Evolutionary conservation across 2,329 filamentous ascomycete species (phyloP), one percentile per base, ranked within the genome.

Genomic region (Colletotrichum godetiae): DNA sequence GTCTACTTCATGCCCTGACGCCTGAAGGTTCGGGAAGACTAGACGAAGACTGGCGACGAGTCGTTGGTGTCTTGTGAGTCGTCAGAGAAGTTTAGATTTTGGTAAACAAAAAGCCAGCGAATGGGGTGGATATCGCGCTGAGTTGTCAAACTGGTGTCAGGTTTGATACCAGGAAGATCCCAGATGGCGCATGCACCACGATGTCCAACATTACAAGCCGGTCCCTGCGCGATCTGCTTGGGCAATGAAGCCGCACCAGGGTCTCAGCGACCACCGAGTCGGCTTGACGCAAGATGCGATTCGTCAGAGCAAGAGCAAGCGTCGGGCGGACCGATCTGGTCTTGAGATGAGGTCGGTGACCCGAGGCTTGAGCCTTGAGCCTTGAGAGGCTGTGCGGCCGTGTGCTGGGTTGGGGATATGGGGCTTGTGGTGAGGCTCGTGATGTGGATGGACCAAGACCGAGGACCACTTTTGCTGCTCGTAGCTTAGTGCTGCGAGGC

Each of bases 101-200:
- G 72, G 74, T 68, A 74, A 75, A 75, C 74, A 74, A 75, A 74
- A 74, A 72, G 65, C 72, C 64, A 66, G 63, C 74, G 74, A 74
- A 73, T 73, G 62, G 74, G 78, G 78, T 79, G 79, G 79, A 78
- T 80, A 79, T 78, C 76, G 74, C 72, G 76, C 76, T 79, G 80
- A 80, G 78, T 81, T 82, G 80, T 81, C 79, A 81, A 81, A 81
- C 80, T 75, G 78, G 76, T 75, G 79, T 81, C 78, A 81, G 77
- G 80, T 77, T 77, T 77, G 79, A 78, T 82, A 80, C 84, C 80
- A 78, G 84, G 83, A 82, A 77, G 78, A 85, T 82, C 84, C 83
- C 78, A 78, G 83, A 75, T 78, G 73, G 72, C 76, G 80, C 79
- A 79, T 81, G 81, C 79, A 81, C 78, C 78, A 80, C 61, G 66